Evolutionary conservation across 176 grass and related monocot species (phyloP).

Genomic region (Zizania latifolia): DNA sequence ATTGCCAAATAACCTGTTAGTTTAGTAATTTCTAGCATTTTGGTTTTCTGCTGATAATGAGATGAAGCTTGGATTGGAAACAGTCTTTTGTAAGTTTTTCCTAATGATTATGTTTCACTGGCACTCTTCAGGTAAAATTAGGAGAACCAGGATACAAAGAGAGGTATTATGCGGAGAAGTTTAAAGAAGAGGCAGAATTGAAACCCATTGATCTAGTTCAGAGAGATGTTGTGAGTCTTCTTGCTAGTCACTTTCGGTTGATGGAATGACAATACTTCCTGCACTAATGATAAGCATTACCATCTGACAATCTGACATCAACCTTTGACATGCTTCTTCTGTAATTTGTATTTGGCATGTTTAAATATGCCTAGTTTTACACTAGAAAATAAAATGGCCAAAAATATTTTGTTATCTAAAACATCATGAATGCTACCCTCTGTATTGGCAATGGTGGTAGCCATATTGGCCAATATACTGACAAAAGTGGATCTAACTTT

Average conservation of each 20-base stretch:
- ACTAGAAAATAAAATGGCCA: slow-evolving; percentile 1
- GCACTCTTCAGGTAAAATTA: slow-evolving; percentile 75
- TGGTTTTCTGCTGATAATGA: neutral
- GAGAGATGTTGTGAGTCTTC: slow-evolving; percentile 87
- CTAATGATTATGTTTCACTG: slow-evolving; percentile 16
- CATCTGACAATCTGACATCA: slow-evolving; percentile 2
- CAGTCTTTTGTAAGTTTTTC: neutral
- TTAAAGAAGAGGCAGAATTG: slow-evolving; percentile 62
- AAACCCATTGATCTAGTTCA: slow-evolving; percentile 63
- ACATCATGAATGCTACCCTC: neutral
- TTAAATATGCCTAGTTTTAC: neutral
- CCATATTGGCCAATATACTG: slow-evolving; percentile 4
- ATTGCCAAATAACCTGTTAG: neutral
- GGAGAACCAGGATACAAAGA: slow-evolving; percentile 81
- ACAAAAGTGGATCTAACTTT: neutral
- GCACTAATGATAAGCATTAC: slow-evolving; percentile 19
- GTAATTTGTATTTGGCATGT: slow-evolving; percentile 11
- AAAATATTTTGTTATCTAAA: slow-evolving; percentile 3
- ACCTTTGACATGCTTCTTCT: neutral
- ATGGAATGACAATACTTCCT: neutral
- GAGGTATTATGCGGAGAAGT: slow-evolving; percentile 93
- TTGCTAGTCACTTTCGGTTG: slow-evolving; percentile 7
- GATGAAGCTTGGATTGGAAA: neutral
- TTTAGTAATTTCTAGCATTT: neutral
- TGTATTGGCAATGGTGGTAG: neutral